phyloP scores from a whole-genome alignment of 257 asterid species.

The Nicotiana tabacum region DNA sequence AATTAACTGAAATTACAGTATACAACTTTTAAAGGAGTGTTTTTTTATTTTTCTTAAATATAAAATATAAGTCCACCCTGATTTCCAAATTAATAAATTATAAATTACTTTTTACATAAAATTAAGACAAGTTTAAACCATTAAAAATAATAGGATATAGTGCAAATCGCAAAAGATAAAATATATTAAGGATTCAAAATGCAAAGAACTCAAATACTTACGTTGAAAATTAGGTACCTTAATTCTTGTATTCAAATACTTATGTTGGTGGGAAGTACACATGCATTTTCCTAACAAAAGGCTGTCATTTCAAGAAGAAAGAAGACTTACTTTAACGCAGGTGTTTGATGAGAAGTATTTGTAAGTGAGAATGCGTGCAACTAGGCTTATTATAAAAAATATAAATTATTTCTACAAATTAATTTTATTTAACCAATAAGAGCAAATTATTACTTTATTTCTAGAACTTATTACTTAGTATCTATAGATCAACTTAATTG shows the following conservation, averaged over 20 bases:
- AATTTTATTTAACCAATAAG: background rate
- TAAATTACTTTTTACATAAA: background rate
- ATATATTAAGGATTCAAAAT: too few relatives aligned
- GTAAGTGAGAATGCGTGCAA: background rate
- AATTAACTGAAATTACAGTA: too few relatives aligned
- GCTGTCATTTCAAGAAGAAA: background rate
- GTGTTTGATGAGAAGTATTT: too few relatives aligned
- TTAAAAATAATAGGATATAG: background rate
- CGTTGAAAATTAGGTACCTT: background rate
- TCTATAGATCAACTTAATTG: background rate
- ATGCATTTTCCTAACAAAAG: background rate
- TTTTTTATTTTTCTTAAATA: background rate
- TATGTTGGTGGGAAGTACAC: background rate
- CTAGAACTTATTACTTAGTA: background rate
- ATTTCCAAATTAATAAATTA: background rate
- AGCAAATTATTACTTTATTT: background rate
- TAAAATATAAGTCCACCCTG: background rate
- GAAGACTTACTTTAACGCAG: background rate
- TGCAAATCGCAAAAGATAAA: background rate
- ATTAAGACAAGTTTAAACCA: background rate
- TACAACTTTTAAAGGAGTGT: too few relatives aligned
- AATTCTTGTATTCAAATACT: background rate
- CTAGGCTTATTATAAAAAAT: background rate
- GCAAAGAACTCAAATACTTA: too few relatives aligned
- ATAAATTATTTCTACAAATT: background rate